Evolutionary conservation across 2,329 filamentous ascomycete genomes (phyloP).

Genomic region (Fusarium caatingaense): DNA sequence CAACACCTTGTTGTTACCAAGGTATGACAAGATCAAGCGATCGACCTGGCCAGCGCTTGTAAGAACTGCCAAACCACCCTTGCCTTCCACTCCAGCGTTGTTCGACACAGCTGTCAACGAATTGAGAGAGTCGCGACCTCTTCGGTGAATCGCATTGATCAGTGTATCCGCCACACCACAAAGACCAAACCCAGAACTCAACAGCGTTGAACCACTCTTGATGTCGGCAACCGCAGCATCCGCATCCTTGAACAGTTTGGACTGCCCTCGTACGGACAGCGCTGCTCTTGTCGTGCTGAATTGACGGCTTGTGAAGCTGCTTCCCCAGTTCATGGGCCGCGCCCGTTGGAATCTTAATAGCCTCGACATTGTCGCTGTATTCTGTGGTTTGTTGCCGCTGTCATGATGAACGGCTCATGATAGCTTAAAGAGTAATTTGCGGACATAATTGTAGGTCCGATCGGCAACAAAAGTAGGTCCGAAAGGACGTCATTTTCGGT

Average conservation of each 20-base stretch:
- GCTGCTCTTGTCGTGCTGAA: slow-evolving; percentile 38
- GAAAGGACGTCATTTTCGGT: slow-evolving; percentile 36
- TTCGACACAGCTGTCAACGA: slow-evolving; percentile 82
- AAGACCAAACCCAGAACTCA: slow-evolving; percentile 85
- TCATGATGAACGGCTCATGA: slow-evolving; percentile 29
- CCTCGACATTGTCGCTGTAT: slow-evolving; percentile 26
- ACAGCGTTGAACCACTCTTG: slow-evolving; percentile 74
- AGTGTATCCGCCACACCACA: slow-evolving; percentile 82
- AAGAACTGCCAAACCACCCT: slow-evolving; percentile 75
- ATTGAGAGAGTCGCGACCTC: slow-evolving; percentile 70
- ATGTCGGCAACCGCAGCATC: slow-evolving; percentile 78
- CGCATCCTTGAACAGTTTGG: slow-evolving; percentile 66
- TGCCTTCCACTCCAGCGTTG: slow-evolving; percentile 78
- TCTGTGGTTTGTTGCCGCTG: neutral
- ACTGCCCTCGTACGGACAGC: slow-evolving; percentile 40
- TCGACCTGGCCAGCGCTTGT: slow-evolving; percentile 76
- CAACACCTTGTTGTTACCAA: slow-evolving; percentile 81
- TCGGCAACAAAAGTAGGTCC: slow-evolving; percentile 32
- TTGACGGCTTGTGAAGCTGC: slow-evolving; percentile 38
- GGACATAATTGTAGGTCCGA: slow-evolving; percentile 28
- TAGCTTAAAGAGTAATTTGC: slow-evolving; percentile 37
- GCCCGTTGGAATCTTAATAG: slow-evolving; percentile 20
- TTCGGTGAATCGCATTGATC: slow-evolving; percentile 73
- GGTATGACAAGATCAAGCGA: slow-evolving; percentile 78
- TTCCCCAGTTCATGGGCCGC: slow-evolving; percentile 37